These are phyloP conservation scores for Actinidia arguta DNA, from an alignment of 179 eudicot species.

Conservation along the genomic window DNA sequence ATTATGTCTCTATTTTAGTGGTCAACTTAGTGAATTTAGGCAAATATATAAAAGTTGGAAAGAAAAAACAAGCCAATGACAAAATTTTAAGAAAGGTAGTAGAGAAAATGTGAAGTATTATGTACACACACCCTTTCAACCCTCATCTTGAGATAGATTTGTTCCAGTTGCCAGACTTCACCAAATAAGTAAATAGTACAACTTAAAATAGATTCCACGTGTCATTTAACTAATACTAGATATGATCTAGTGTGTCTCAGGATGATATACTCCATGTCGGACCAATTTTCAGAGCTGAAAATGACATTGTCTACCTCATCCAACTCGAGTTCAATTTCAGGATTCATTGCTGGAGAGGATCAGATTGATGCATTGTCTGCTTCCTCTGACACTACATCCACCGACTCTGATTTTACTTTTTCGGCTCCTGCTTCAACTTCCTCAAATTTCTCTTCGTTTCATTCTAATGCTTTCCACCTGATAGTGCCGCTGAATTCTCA, in stretches of 20 bases:
- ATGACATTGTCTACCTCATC: conserved; percentile 77
- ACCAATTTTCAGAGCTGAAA: conserved; percentile 97
- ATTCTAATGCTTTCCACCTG: conserved; percentile 70
- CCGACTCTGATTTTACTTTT: conserved; percentile 76
- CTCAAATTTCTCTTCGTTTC: conserved; percentile 57
- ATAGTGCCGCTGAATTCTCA: conserved; percentile 77
- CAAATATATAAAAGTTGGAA: neutral
- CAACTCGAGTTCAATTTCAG: conserved; percentile 66
- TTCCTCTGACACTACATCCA: conserved; percentile 82
- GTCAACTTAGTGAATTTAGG: neutral
- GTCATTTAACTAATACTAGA: conserved; percentile 68
- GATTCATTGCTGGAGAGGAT: conserved; percentile 57
- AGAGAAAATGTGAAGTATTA: neutral
- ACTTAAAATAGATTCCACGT: conserved; percentile 25
- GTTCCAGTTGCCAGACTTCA: neutral
- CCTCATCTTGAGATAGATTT: neutral
- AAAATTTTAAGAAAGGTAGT: neutral
- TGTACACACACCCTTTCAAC: neutral
- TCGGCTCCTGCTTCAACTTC: conserved; percentile 75
- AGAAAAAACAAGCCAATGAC: conserved; percentile 10
- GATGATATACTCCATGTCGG: conserved; percentile 94
- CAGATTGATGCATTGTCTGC: conserved; percentile 60
- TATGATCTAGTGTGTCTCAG: conserved; percentile 97
- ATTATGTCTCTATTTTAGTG: neutral
- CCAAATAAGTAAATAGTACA: neutral